These are phyloP conservation scores for Golubevia sp. DNA, from an alignment of 1,284 basidiomycete species.

Conservation along the genomic window DNA sequence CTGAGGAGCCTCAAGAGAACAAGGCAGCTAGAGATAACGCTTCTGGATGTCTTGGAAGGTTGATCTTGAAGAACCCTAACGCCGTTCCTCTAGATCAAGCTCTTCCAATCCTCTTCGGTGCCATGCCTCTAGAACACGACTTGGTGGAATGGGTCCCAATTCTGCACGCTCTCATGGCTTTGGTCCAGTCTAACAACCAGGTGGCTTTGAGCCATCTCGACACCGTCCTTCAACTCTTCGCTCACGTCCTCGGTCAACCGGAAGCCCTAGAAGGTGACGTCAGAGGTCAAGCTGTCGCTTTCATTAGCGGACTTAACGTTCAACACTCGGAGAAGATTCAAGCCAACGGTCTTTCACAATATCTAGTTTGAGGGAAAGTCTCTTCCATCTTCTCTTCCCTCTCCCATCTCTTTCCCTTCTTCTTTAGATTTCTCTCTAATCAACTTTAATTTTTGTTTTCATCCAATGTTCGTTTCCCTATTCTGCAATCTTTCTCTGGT, in stretches of 20 bases:
- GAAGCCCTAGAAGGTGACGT: constrained; percentile 61
- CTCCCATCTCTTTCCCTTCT: no score
- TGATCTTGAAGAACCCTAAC: constrained; percentile 80
- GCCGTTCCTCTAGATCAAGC: constrained; percentile 86
- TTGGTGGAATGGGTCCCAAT: constrained; percentile 72
- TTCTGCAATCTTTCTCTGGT: neutral
- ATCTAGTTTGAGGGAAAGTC: constrained; percentile 41
- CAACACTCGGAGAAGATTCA: constrained; percentile 76
- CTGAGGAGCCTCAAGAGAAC: constrained; percentile 70
- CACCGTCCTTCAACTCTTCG: constrained; percentile 79
- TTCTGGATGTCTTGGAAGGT: constrained; percentile 84
- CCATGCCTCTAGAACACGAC: constrained; percentile 86
- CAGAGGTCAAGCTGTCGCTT: constrained; percentile 64
- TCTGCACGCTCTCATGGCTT: constrained; percentile 84
- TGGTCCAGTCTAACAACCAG: constrained; percentile 77
- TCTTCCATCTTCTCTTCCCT: neutral
- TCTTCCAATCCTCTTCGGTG: constrained; percentile 79
- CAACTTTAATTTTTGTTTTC: neutral
- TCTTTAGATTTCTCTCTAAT: neutral
- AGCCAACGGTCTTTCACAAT: constrained; percentile 70
- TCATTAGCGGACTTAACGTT: constrained; percentile 76
- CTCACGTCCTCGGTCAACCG: constrained; percentile 71
- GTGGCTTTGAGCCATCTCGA: constrained; percentile 77
- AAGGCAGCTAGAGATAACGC: constrained; percentile 95
- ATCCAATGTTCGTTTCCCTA: neutral